A percentile compares a stretch with the other conserved stretches of the same genome.
Evolutionary conservation across 23 red algal species (phyloP).

Genomic region (Gracilariopsis chorda): DNA sequence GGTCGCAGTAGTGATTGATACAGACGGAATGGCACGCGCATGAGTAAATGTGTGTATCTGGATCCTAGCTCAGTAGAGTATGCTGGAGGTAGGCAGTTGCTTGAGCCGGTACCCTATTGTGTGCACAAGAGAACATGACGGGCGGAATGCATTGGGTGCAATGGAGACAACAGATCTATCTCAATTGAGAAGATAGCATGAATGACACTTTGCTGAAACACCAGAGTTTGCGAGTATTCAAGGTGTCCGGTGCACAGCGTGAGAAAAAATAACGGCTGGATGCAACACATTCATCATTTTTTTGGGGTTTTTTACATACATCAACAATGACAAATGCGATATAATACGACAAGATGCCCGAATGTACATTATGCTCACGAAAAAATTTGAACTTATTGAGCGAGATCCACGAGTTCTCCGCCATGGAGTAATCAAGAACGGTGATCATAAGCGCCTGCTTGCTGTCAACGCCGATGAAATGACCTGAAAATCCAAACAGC

Average conservation of each 20-base stretch:
- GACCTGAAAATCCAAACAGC: slow-evolving; percentile 71
- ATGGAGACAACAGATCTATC: too few species aligned
- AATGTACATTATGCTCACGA: slow-evolving; percentile 20
- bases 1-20: too few species aligned
- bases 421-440: slow-evolving; percentile 65
- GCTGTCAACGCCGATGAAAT: slow-evolving; percentile 82
- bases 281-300: slow-evolving; percentile 61
- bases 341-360: slow-evolving; percentile 67
- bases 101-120: too few species aligned
- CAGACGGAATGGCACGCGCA: too few species aligned
- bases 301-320: slow-evolving; percentile 16
- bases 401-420: slow-evolving; percentile 68
- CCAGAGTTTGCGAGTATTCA: slow-evolving; percentile 61
- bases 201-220: slow-evolving; percentile 81
- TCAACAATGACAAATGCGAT: slow-evolving; percentile 64
- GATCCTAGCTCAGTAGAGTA: too few species aligned
- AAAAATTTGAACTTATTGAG: slow-evolving; percentile 63
- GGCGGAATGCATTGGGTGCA: too few species aligned
- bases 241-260: slow-evolving; percentile 46
- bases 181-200: slow-evolving; percentile 86
- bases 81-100: too few species aligned
- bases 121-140: too few species aligned
- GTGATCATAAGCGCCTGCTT: slow-evolving; percentile 71
- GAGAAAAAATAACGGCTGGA: slow-evolving; percentile 44
- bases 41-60: too few species aligned